A percentile compares a stretch with the other conserved stretches of the same genome.
These are phyloP conservation scores for Mycena maculata DNA, from an alignment of 768 basidiomycete genomes.

Conservation along the genomic window DNA sequence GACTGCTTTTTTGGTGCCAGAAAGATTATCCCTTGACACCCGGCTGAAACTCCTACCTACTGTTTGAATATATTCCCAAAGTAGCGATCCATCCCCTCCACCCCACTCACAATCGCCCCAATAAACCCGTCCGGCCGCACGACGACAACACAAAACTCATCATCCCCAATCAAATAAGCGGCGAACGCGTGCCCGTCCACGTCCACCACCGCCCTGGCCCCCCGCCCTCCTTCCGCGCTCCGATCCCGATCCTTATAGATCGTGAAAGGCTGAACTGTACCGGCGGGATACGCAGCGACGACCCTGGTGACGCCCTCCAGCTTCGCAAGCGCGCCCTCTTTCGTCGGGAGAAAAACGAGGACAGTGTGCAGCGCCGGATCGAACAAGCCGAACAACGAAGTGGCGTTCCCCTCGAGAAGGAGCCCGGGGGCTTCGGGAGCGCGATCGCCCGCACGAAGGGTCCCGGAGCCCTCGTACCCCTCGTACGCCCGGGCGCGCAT, in stretches of 20 bases:
- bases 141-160: constrained; percentile 15
- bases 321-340: not conserved
- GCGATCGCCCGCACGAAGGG: constrained; percentile 40
- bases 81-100: not conserved
- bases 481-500: constrained; percentile 29
- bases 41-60: not conserved
- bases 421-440: constrained; percentile 41
- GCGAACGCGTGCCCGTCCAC: constrained; percentile 13
- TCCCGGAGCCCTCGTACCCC: constrained; percentile 27
- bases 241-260: not conserved
- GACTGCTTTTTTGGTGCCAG: no score
- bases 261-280: not conserved
- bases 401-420: not conserved
- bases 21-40: no score
- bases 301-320: not conserved
- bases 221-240: no score
- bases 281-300: not conserved
- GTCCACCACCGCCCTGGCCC: no score
- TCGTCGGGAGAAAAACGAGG: constrained; percentile 14
- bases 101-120: constrained; percentile 26
- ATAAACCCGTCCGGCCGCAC: constrained; percentile 38
- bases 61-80: not conserved
- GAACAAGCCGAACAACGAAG: constrained; percentile 32
- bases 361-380: constrained; percentile 25
- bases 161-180: constrained; percentile 9